Conservation (phyloP, 163 green algal genomes). For the Picocystis sp. region DNA sequence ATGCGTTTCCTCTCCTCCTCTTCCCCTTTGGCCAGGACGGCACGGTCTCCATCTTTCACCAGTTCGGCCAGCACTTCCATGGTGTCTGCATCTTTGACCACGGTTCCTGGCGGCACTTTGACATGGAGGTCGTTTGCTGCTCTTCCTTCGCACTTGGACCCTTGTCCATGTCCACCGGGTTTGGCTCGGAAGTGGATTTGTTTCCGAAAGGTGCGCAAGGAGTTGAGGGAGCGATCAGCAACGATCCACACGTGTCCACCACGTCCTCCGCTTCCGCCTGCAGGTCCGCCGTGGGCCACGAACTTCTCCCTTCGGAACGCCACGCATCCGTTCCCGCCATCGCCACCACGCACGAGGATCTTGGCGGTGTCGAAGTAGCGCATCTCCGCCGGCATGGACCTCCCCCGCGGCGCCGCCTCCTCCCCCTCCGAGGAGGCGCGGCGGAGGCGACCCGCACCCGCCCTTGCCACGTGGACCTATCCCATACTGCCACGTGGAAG, state of each 20-base stretch:
- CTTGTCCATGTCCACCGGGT: conserved; percentile 26
- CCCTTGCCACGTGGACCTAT: no score
- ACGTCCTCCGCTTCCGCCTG: conserved; percentile 65
- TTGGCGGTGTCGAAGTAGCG: conserved; percentile 74
- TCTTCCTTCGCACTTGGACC: conserved; percentile 42
- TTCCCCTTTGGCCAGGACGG: conserved; percentile 52
- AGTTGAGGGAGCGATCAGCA: conserved; percentile 61
- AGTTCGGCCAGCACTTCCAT: conserved; percentile 5
- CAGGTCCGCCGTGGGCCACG: conserved; percentile 66
- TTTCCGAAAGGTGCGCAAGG: conserved; percentile 50
- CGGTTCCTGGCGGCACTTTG: conserved; percentile 61
- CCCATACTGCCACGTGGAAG: no score
- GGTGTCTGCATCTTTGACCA: conserved; percentile 36
- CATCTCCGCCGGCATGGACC: conserved; percentile 46
- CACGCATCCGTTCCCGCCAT: conserved; percentile 78
- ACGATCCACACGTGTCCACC: conserved; percentile 72
- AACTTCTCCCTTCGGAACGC: conserved; percentile 87
- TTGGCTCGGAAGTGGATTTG: conserved; percentile 45
- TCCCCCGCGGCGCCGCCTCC: no score
- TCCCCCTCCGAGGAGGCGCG: no score
- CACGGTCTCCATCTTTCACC: conserved; percentile 27
- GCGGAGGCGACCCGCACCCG: no score
- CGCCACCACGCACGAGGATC: conserved; percentile 67
- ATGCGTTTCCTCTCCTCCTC: conserved; percentile 76
- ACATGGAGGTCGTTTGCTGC: conserved; percentile 33